A percentile compares a stretch with the other conserved stretches of the same genome.
Evolutionary conservation across 75 land plant genomes (phyloP).

Genomic region (Isoetes taiwanensis): DNA sequence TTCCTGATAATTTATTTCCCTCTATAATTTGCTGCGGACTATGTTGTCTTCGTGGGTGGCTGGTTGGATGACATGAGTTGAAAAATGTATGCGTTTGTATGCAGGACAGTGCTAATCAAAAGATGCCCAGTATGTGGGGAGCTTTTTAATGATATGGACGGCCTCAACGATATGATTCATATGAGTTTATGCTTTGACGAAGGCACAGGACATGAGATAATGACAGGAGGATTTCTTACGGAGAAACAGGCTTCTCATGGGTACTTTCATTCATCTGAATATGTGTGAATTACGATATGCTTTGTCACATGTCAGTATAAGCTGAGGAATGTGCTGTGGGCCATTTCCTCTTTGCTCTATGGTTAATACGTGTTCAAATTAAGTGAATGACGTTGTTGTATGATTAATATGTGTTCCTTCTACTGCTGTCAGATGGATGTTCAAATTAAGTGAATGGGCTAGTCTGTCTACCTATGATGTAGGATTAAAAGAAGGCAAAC

Average conservation of each 20-base stretch:
- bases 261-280: no score
- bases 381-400: no score
- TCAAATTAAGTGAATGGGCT: slow-evolving; percentile 95
- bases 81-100: background rate
- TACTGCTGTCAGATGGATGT: slow-evolving; percentile 64
- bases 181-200: slow-evolving; percentile 92
- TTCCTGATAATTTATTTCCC: background rate
- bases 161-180: slow-evolving; percentile 67
- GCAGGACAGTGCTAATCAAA: slow-evolving; percentile 59
- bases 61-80: background rate
- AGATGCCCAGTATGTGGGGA: slow-evolving; percentile 96
- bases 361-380: no score
- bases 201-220: slow-evolving; percentile 83
- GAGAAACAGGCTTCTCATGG: slow-evolving; percentile 91
- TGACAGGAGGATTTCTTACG: slow-evolving; percentile 94
- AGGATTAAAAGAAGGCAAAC: slow-evolving; percentile 59
- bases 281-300: no score
- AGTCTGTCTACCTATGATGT: slow-evolving; percentile 73
- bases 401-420: no score
- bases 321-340: no score
- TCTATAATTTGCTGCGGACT: no score
- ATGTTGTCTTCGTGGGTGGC: background rate
- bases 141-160: slow-evolving; percentile 37
- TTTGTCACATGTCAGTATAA: no score
- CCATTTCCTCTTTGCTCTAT: no score